Base-by-base conservation (phyloP, 2,329 filamentous ascomycete species). In the Fusarium stilboides region DNA sequence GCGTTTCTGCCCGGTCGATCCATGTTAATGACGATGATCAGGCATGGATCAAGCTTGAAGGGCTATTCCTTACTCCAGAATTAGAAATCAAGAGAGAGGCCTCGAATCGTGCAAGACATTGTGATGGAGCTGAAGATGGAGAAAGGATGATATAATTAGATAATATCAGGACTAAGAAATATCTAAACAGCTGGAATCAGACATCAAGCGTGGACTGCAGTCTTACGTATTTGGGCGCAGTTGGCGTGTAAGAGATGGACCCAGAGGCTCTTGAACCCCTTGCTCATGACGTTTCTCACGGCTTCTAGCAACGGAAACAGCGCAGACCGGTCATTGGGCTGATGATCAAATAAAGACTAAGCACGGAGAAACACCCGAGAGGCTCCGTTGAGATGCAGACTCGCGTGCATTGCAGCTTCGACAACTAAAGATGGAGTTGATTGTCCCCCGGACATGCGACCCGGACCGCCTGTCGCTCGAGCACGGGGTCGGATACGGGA, bases 401-500 rank as follows among this genome's bases (percentile, higher is more conserved):
- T 54, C 36, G 57, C 51, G 36, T 36, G 63, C 63, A 65, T 47
- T 45, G 49, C 39, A 49, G 33, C 10, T n/a, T 44, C 42, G 31
- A 58, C 59, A 68, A 42, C 40, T 53, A 46, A 65, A 43, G 43
- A 54, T 66, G 54, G 65, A 66, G 45, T 50, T 31, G 28, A 31
- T 31, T 44, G 54, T 39, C 33, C 26, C 46, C 44, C 44, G 53
- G 66, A 31, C 49, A 46, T 52, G 57, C 55, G 60, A 70, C 58
- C 64, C 68, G 68, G 65, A 65, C 45, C 65, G 36, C 74, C 75
- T 78, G 74, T 78, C 75, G 70, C 71, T 76, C 61, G 69, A 67
- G 74, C 77, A 79, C 77, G 77, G 73, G 77, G 77, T 69, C 45
- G 36, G 46, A 74, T 69, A 57, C 61, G 68, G 45, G 36, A 57